These are phyloP conservation scores for Cryphonectria radicalis DNA, from an alignment of 2,329 filamentous ascomycete species.

Conservation along the genomic window DNA sequence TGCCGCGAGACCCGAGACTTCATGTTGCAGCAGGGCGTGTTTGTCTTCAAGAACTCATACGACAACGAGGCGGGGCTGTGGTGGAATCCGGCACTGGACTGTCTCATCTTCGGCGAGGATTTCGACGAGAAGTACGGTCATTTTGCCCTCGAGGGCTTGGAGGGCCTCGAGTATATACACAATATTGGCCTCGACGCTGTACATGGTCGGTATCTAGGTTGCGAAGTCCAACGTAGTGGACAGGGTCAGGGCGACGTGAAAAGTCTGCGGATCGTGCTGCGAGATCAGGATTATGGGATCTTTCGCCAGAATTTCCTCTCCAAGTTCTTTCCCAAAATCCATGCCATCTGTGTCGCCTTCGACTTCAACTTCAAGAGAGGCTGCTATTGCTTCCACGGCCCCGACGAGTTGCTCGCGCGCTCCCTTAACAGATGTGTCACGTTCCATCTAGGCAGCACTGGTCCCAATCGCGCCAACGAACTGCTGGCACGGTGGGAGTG, in stretches of 20 bases:
- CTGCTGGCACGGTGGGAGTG: background rate
- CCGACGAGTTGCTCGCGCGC: too few species aligned
- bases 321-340: background rate
- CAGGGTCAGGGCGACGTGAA: background rate
- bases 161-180: background rate
- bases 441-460: background rate
- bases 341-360: background rate
- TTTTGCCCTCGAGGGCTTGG: background rate
- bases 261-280: background rate
- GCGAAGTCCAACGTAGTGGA: background rate
- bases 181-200: background rate
- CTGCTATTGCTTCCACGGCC: background rate
- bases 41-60: background rate
- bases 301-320: background rate
- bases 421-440: background rate
- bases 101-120: background rate
- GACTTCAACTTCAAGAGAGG: too few species aligned
- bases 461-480: background rate
- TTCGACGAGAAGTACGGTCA: background rate
- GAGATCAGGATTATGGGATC: background rate
- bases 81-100: background rate
- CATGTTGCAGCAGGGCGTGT: background rate
- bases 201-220: background rate
- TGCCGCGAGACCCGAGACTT: background rate
- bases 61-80: background rate